phyloP scores from a whole-genome alignment of 768 basidiomycete genomes.

The Gymnopilus junonius region DNA sequence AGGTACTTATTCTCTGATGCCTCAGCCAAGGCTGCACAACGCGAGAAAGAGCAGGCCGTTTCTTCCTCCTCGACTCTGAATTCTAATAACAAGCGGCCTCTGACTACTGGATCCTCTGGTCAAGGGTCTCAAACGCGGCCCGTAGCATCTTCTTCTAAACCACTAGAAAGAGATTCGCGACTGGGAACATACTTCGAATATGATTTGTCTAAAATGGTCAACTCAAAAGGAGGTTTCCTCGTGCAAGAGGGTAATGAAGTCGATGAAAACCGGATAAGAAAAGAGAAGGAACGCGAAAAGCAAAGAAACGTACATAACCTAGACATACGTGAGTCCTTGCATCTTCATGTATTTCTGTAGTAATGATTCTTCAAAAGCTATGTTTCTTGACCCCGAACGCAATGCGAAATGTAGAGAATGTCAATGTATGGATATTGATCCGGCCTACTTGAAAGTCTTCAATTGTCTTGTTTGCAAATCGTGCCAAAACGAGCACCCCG shows the following conservation, averaged over 20 bases:
- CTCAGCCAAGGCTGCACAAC: constrained; percentile 76
- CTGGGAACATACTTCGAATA: constrained; percentile 96
- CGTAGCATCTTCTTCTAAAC: constrained; percentile 49
- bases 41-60: constrained; percentile 61
- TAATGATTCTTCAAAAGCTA: constrained; percentile 50
- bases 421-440: constrained; percentile 86
- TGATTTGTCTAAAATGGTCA: constrained; percentile 96
- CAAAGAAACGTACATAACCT: constrained; percentile 74
- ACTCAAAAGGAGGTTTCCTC: constrained; percentile 95
- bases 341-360: background rate
- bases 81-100: constrained; percentile 75
- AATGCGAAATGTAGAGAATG: constrained; percentile 92
- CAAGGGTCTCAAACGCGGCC: constrained; percentile 66
- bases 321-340: constrained; percentile 65
- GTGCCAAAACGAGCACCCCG: constrained; percentile 89
- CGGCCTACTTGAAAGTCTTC: constrained; percentile 80
- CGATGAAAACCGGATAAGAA: constrained; percentile 73
- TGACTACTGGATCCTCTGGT: constrained; percentile 57
- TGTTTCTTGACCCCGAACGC: constrained; percentile 69
- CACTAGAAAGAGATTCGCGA: constrained; percentile 74
- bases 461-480: constrained; percentile 84
- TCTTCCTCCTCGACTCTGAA: constrained; percentile 55
- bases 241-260: constrained; percentile 86
- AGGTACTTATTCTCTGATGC: background rate
- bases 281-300: constrained; percentile 82